Evolutionary conservation across 805 yeast genomes (phyloP), one percentile per base, ranked within the genome.

Genomic region (Candida taoyuanica): DNA sequence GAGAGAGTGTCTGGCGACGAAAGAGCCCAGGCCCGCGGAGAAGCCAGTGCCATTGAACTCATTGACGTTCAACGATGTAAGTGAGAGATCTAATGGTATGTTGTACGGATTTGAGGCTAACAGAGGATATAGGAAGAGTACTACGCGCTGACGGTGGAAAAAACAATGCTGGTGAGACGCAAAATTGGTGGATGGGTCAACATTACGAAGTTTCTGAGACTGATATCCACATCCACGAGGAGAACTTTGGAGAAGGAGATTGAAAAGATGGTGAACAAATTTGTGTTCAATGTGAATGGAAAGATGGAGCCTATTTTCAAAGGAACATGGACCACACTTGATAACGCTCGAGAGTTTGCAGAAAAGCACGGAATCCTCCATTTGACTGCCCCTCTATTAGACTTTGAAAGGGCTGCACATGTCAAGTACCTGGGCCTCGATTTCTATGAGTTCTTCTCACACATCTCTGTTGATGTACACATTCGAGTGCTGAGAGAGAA

Each of bases 381-480:
- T 1, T 7, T 39, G 5, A 40, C 49, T 1, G 34, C 33, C 2
- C 60, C 62, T 0, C 33, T 58, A 9, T 29, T 58, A 17, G 34
- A 29, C 0, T 57, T 58, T 39, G 51, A 53, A 25, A 42, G 59
- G 26, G 36, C 57, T 5, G 60, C 59, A 3, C 26, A 26, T 17
- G 56, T 51, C 5, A 31, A 33, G 1, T 55, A 58, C 31, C 43
- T 47, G 17, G 62, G 60, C 1, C 29, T 36, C 2, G 34, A 35
- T 4, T 57, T 44, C 34, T 57, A 48, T 46, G 62, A 58, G 31
- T 46, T 31, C 39, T 56, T 57, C 37, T 52, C 48, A 1, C 36
- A 41, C 24, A 20, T 46, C 7, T 34, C 39, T 17, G 36, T 40
- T 6, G 49, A 49, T 21, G 32, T 36, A 14, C 42, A 42, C n/a